Percentiles rank a stretch among this genome's conserved stretches.
These are phyloP conservation scores for Domatiomyces globalis DNA, from an alignment of 2,329 filamentous ascomycete genomes.

Conservation along the genomic window DNA sequence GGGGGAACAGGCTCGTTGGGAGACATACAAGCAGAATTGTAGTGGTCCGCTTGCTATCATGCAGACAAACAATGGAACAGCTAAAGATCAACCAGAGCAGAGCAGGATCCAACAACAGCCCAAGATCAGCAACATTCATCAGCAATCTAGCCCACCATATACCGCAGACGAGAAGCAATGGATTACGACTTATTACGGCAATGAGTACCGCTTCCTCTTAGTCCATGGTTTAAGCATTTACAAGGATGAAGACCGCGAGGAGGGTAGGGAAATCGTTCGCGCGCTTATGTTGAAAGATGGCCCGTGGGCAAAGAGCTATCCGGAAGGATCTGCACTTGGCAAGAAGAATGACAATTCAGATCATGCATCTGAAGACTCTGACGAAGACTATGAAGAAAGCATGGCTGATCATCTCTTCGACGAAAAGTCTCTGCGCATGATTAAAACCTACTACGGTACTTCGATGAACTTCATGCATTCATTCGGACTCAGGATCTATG, in stretches of 20 bases:
- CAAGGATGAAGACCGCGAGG: slow-evolving; percentile 26
- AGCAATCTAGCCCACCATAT: slow-evolving; percentile 1
- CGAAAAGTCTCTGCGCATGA: slow-evolving; percentile 9
- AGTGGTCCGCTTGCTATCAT: too few relatives aligned
- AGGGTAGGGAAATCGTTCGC: slow-evolving; percentile 22
- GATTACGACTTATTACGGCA: slow-evolving; percentile 23
- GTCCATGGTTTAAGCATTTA: slow-evolving; percentile 22
- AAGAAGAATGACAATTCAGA: slow-evolving; percentile 4
- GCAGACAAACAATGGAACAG: too few relatives aligned
- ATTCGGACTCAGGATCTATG: slow-evolving; percentile 6
- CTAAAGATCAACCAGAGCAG: too few relatives aligned
- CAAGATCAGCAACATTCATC: not conserved
- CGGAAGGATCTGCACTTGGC: slow-evolving; percentile 1
- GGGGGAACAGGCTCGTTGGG: too few relatives aligned
- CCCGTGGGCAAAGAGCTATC: slow-evolving; percentile 4
- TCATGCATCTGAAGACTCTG: too few relatives aligned
- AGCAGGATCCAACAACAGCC: too few relatives aligned
- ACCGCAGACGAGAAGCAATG: slow-evolving; percentile 23
- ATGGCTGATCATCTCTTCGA: slow-evolving; percentile 13
- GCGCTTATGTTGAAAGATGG: slow-evolving; percentile 18
- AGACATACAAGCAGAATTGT: too few relatives aligned
- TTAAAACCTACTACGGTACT: slow-evolving; percentile 11
- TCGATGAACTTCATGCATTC: slow-evolving; percentile 2
- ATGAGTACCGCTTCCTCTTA: slow-evolving; percentile 25
- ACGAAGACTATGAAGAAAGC: too few relatives aligned